A percentile compares a stretch with the other conserved stretches of the same genome.
These are phyloP conservation scores for Rhizopogon rudus DNA, from an alignment of 768 basidiomycete genomes.

Conservation along the genomic window DNA sequence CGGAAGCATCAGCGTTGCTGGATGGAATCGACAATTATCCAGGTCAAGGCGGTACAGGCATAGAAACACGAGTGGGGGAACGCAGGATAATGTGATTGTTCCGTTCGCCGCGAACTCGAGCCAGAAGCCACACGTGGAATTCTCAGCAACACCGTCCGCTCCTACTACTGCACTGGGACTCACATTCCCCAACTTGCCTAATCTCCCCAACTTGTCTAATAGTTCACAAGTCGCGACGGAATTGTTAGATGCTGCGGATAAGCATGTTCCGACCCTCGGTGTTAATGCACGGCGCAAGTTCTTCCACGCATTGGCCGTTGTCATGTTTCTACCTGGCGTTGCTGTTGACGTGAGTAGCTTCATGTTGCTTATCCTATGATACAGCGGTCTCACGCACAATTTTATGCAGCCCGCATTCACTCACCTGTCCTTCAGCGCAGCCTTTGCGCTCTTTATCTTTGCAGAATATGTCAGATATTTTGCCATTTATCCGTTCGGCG, in stretches of 20 bases:
- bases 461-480: constrained; percentile 98
- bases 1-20: constrained; percentile 81
- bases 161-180: constrained; percentile 27
- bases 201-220: constrained; percentile 47
- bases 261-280: constrained; percentile 83
- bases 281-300: constrained; percentile 93
- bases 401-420: constrained; percentile 87
- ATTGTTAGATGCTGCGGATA: constrained; percentile 81
- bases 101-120: constrained; percentile 20
- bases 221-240: constrained; percentile 58
- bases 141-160: constrained; percentile 1
- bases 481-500: constrained; percentile 95
- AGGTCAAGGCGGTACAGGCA: constrained; percentile 66
- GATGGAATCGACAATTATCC: constrained; percentile 90
- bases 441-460: constrained; percentile 93
- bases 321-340: constrained; percentile 96
- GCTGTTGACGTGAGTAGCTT: constrained; percentile 73
- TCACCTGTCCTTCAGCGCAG: constrained; percentile 90
- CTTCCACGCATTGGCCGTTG: constrained; percentile 92
- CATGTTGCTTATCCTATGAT: neutral
- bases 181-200: constrained; percentile 41
- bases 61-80: constrained; percentile 30
- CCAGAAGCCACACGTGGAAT: constrained; percentile 16
- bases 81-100: constrained; percentile 31
- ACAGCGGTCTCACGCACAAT: constrained; percentile 6